Conservation (phyloP, 176 grass and related monocot species). For the Phyllostachys edulis region DNA sequence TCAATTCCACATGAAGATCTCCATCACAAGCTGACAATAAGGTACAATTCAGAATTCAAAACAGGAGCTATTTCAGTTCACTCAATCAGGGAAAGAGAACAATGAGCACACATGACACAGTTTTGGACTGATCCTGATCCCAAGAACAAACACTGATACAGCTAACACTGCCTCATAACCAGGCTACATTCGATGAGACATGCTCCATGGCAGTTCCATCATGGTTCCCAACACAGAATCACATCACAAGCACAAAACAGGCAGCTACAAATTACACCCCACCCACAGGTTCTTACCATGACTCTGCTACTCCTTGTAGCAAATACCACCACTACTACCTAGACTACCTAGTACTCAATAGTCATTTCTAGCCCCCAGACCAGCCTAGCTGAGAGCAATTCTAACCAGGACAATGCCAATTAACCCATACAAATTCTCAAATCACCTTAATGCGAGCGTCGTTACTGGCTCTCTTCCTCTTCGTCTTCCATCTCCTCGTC, state of each 20-base stretch:
- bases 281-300: slow-evolving; percentile 4
- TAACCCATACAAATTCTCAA: slow-evolving; percentile 3
- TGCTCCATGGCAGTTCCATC: slow-evolving; percentile 1
- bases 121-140: background rate
- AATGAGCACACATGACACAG: background rate
- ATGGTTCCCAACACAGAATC: background rate
- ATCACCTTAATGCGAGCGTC: background rate
- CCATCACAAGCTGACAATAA: background rate
- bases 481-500: slow-evolving; percentile 40
- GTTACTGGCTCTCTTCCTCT: slow-evolving; percentile 54
- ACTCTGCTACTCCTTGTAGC: background rate
- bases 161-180: background rate
- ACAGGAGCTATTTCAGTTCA: background rate
- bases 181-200: background rate
- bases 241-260: slow-evolving; percentile 14
- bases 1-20: background rate
- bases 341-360: slow-evolving; percentile 1
- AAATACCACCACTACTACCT: background rate
- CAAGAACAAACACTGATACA: background rate
- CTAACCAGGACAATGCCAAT: background rate
- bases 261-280: slow-evolving; percentile 35
- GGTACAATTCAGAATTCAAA: background rate
- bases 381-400: slow-evolving; percentile 1
- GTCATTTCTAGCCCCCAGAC: slow-evolving; percentile 6
- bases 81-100: background rate